Base-by-base conservation (phyloP, 2,329 filamentous ascomycete genomes). In the Chaetomiaceae sp. region DNA sequence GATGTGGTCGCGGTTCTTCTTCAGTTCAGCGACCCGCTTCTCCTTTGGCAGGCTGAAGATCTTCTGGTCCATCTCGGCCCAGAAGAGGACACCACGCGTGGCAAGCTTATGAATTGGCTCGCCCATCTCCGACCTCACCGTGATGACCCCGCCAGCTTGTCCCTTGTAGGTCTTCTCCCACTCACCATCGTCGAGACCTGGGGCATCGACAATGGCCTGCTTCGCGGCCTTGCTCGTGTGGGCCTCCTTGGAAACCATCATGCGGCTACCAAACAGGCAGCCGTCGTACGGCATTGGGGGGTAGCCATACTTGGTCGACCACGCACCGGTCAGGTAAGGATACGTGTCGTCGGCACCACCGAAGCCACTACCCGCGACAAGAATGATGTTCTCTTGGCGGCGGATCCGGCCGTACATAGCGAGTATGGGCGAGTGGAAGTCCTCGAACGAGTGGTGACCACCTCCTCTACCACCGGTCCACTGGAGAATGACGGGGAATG, bases 41-140 rank as follows among this genome's bases (percentile, higher is more conserved):
- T 92, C 90, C 76, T 95, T 96, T 72, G 96, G 91, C 44, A 99
- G 76, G 67, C 84, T 87, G 77, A 99, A 99, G 65, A 99, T 97
- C 74, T 95, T 96, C 71, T 95, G 83, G 67, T 99, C 94, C 90
- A 99, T 96, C 74, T 99, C 95, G 45, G 90, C 86, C 94, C 94
- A 99, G 78, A 99, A 96, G 50, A 83, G 78, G 43, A 99, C 91
- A 80, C 94, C 94, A 54, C 95, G 87, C 44, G 94, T 99, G 14
- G 94, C 95, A 55, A 99, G 82, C 77, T 99, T 99, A 78, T 99
- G 94, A 58, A 99, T 99, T 5, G 94, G 95, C 77, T 99, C 94
- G 41, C 94, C 95, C 95, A 99, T 99, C 74, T 99, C 94, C 1
- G 94, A 99, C 59, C 90, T 84, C 44, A 99, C 94, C 25, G 94